phyloP scores from a whole-genome alignment of 73 alveolate genomes.

The Blepharisma japonicum region DNA sequence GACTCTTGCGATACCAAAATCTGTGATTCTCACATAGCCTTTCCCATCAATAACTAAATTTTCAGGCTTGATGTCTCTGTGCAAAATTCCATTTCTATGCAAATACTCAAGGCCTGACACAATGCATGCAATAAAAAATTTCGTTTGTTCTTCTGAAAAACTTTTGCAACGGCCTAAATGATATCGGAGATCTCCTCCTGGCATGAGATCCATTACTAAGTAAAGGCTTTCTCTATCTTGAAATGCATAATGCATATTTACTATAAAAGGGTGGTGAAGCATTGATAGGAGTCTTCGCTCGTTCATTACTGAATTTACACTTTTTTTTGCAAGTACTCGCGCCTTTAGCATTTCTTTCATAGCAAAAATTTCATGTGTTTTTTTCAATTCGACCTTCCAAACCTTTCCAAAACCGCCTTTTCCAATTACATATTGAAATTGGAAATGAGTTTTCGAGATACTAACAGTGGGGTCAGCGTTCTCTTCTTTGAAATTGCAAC shows the following conservation, averaged over 20 bases:
- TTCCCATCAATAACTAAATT: slow-evolving; percentile 66
- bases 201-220: slow-evolving; percentile 57
- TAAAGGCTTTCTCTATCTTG: slow-evolving; percentile 52
- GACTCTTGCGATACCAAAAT: slow-evolving; percentile 73
- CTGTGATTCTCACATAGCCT: slow-evolving; percentile 72
- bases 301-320: slow-evolving; percentile 43
- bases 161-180: slow-evolving; percentile 11
- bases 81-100: slow-evolving; percentile 62
- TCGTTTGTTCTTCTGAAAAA: slow-evolving; percentile 38
- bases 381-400: slow-evolving; percentile 65
- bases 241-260: slow-evolving; percentile 58
- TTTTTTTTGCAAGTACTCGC: slow-evolving; percentile 45
- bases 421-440: slow-evolving; percentile 55
- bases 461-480: neutral
- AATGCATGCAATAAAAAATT: slow-evolving; percentile 71
- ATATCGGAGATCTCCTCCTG: slow-evolving; percentile 74
- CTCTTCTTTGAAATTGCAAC: slow-evolving; percentile 22
- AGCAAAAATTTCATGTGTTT: slow-evolving; percentile 40
- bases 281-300: slow-evolving; percentile 40
- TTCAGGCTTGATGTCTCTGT: slow-evolving; percentile 87
- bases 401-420: slow-evolving; percentile 79
- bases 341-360: slow-evolving; percentile 62
- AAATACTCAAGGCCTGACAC: slow-evolving; percentile 61
- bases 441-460: slow-evolving; percentile 37
- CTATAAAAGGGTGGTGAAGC: slow-evolving; percentile 46